A percentile compares a stretch with the other conserved stretches of the same genome.
These are phyloP conservation scores for Sanghuangporus weigelae DNA, from an alignment of 1,284 basidiomycete species.

Conservation along the genomic window DNA sequence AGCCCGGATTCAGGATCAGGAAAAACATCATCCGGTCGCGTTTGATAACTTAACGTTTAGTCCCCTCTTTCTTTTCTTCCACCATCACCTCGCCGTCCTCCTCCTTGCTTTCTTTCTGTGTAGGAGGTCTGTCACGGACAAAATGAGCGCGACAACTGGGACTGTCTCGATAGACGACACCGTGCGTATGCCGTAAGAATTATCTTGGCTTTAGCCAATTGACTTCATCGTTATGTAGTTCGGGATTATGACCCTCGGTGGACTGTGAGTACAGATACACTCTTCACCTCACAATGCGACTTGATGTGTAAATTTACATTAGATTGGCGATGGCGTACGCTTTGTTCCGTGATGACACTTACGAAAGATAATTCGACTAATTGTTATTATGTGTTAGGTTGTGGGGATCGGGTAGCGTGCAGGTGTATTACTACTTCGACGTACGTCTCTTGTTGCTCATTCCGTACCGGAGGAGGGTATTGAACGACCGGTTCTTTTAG, in stretches of 20 bases:
- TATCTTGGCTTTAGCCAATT: background rate
- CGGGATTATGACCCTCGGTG: background rate
- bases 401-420: conserved; percentile 8
- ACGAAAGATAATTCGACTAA: background rate
- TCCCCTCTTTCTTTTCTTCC: background rate
- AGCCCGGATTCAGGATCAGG: background rate
- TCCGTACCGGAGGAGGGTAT: background rate
- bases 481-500: background rate
- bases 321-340: conserved; percentile 9
- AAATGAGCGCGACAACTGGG: background rate
- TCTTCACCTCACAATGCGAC: background rate
- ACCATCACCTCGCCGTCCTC: background rate
- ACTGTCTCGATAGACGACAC: background rate
- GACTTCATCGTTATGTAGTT: background rate
- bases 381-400: background rate
- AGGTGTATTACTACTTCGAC: conserved; percentile 13
- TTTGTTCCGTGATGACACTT: background rate
- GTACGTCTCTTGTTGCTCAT: background rate
- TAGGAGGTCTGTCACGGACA: background rate
- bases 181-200: background rate
- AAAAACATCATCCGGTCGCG: background rate
- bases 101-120: background rate
- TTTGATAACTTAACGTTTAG: background rate
- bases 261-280: background rate
- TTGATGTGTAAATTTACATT: background rate